Evolutionary conservation across 768 basidiomycete genomes (phyloP), one percentile per base, ranked within the genome.

Genomic region (Asterophora lycoperdoides): DNA sequence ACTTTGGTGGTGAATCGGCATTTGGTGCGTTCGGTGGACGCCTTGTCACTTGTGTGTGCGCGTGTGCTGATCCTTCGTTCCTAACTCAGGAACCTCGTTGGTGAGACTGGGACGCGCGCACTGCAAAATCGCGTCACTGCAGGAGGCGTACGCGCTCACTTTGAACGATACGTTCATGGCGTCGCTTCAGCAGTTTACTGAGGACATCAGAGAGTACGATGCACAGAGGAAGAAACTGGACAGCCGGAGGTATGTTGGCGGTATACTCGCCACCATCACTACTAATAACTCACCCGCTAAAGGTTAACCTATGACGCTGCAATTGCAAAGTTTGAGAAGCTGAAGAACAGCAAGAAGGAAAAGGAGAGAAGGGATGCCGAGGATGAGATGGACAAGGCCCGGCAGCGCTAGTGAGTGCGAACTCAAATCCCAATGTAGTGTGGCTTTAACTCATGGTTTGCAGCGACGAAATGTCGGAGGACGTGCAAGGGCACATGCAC

Each of bases 391-490:
- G 79, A 84, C 37, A 74, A 73, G 28, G 81, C 86, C 10, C 80
- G 80, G 52, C 68, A 81, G 38, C 81, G 90, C 60, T 93, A 89
- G 91, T 93, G 60, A 58, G 83, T 64, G 54, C 7, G 44, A 32
- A 23, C 40, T 20, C 44, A 20, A 23, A 32, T 47, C 23, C 3
- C 23, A 14, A 14, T 28, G 41, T 10, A n/a, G n/a, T n/a, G n/a
- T n/a, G n/a, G n/a, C 32, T 33, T 55, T 26, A 46, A 47, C 48
- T 55, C 3, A 47, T 40, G 19, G 1, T 46, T 41, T 43, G 8
- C 56, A 93, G 93, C 56, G 91, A 95, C 48, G 92, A 96, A 66
- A 84, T 86, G 0, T 77, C 82, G 8, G 87, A 93, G 60, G 90
- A 94, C 53, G 79, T 94, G 1, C 85, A 82, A n/a, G 76, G 76